Percentiles rank a stretch among this genome's conserved stretches.
These are phyloP conservation scores for Cicer cuneatum DNA, from an alignment of 306 rosid genomes.

Conservation along the genomic window DNA sequence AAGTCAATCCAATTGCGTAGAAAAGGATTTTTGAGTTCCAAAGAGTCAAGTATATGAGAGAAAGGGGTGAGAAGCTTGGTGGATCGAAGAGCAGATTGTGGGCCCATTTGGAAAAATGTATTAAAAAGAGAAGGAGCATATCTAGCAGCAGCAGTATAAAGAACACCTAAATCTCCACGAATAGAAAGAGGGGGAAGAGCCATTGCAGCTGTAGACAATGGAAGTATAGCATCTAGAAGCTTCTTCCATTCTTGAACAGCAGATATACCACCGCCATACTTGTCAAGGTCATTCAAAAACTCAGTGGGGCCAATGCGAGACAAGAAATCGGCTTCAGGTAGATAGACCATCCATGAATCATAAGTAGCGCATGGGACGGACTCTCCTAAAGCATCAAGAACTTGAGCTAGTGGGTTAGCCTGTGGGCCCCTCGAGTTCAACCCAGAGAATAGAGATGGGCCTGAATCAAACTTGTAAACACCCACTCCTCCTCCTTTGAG, in stretches of 20 bases:
- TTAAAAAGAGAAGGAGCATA: slow-evolving; percentile 82
- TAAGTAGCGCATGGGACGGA: slow-evolving; percentile 77
- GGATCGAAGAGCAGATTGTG: slow-evolving; percentile 81
- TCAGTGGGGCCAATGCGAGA: slow-evolving; percentile 95
- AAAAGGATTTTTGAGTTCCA: slow-evolving; percentile 78
- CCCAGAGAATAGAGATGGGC: slow-evolving; percentile 89
- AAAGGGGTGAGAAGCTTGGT: slow-evolving; percentile 86
- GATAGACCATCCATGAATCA: slow-evolving; percentile 95
- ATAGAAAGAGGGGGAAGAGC: slow-evolving; percentile 93
- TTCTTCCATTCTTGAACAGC: slow-evolving; percentile 85
- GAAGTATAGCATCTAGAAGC: slow-evolving; percentile 86
- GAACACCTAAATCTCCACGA: slow-evolving; percentile 85
- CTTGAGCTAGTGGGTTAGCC: slow-evolving; percentile 93
- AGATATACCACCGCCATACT: slow-evolving; percentile 69
- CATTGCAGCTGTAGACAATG: slow-evolving; percentile 88
- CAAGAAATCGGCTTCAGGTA: slow-evolving; percentile 88
- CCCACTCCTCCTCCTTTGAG: too few species aligned
- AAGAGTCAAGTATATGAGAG: slow-evolving; percentile 79
- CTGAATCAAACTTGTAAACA: slow-evolving; percentile 85
- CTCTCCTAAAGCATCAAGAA: slow-evolving; percentile 86
- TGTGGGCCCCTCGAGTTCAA: slow-evolving; percentile 92
- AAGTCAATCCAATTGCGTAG: slow-evolving; percentile 89
- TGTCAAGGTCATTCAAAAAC: slow-evolving; percentile 88
- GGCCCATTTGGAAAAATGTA: slow-evolving; percentile 87
- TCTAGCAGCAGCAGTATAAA: slow-evolving; percentile 92